A percentile compares a stretch with the other conserved stretches of the same genome.
These are phyloP conservation scores for Capronia americana DNA, from an alignment of 2,329 filamentous ascomycete species.

Conservation along the genomic window DNA sequence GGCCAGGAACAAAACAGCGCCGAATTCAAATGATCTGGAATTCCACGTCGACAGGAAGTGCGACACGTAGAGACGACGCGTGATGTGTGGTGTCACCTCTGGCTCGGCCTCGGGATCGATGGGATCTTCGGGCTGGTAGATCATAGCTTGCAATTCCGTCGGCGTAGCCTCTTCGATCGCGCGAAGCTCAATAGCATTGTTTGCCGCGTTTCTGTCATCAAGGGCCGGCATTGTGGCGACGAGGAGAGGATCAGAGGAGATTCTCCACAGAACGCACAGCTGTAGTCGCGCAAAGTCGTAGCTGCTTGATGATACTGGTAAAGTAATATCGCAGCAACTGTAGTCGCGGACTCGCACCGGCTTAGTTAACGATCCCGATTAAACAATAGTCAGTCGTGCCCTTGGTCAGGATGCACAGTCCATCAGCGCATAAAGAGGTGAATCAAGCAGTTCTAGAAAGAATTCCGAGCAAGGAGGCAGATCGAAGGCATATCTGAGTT, in stretches of 20 bases:
- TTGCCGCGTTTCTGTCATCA: background rate
- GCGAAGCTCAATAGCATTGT: background rate
- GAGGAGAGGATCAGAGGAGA: background rate
- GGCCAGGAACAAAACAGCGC: constrained; percentile 65
- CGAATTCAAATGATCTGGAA: constrained; percentile 69
- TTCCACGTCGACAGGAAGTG: constrained; percentile 71
- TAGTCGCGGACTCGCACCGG: too few species aligned
- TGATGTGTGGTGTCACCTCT: background rate
- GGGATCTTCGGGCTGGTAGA: background rate
- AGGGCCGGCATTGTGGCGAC: background rate
- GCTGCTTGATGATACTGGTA: too few species aligned
- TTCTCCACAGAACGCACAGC: background rate
- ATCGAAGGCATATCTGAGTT: background rate
- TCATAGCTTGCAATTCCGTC: background rate
- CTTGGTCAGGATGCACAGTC: background rate
- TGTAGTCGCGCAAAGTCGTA: too few species aligned
- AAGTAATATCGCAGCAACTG: too few species aligned
- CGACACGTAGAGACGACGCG: constrained; percentile 59
- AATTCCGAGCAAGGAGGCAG: too few species aligned
- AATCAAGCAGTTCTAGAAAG: background rate
- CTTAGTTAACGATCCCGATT: too few species aligned
- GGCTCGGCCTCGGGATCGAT: background rate
- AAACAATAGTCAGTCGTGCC: background rate
- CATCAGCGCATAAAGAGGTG: background rate
- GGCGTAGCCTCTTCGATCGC: background rate